Conservation (phyloP, 306 rosid genomes). For the Prunus padus region DNA sequence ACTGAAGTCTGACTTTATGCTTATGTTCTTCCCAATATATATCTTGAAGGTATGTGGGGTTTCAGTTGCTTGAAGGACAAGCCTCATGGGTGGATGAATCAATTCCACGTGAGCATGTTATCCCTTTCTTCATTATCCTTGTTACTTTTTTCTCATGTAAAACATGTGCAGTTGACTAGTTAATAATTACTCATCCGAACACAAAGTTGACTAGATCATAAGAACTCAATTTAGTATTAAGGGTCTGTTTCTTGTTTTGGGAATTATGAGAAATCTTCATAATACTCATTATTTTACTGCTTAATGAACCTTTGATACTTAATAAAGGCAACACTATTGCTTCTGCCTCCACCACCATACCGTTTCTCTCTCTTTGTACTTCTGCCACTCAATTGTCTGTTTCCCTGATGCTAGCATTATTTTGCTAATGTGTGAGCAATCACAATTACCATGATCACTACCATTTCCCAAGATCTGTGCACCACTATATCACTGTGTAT, state of each 20-base stretch:
- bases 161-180: neutral
- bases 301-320: neutral
- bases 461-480: neutral
- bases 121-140: conserved; percentile 10
- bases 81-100: conserved; percentile 45
- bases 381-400: neutral
- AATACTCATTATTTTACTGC: neutral
- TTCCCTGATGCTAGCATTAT: neutral
- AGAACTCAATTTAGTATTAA: neutral
- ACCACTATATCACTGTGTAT: neutral
- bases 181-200: neutral
- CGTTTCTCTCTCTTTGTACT: neutral
- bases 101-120: conserved; percentile 48
- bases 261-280: conserved; percentile 1
- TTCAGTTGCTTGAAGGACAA: conserved; percentile 65
- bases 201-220: neutral
- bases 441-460: neutral
- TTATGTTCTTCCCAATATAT: conserved; percentile 14
- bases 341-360: neutral
- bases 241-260: neutral
- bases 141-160: conserved; percentile 3
- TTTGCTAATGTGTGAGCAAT: neutral
- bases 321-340: neutral
- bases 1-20: conserved; percentile 17
- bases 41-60: conserved; percentile 74